These are phyloP conservation scores for Entomophthora muscae DNA, from an alignment of 371 early-diverging fungal species.

Conservation along the genomic window DNA sequence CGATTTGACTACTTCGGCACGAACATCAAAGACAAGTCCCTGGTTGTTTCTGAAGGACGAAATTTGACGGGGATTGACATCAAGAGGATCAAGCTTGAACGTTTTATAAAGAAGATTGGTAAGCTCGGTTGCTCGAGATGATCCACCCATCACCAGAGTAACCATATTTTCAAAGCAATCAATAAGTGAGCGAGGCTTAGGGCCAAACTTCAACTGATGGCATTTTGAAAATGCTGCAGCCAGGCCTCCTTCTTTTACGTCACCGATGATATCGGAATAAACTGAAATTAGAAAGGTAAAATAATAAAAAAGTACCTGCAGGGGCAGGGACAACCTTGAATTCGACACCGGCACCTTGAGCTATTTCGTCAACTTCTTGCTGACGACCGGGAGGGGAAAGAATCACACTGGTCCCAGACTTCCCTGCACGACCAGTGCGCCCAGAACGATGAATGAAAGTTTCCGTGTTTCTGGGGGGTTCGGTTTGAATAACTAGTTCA, in stretches of 20 bases:
- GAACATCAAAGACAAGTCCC: constrained; percentile 3
- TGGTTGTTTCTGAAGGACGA: neutral
- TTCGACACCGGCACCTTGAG: neutral
- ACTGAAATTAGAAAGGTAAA: neutral
- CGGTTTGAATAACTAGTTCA: constrained; percentile 92
- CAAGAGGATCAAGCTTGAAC: constrained; percentile 1
- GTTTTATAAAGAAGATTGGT: neutral
- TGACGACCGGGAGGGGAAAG: constrained; percentile 51
- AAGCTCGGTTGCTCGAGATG: neutral
- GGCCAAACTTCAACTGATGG: neutral
- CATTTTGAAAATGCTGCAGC: neutral
- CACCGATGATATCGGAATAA: neutral
- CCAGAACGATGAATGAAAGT: constrained; percentile 94
- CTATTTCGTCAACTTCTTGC: neutral
- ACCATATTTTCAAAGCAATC: neutral
- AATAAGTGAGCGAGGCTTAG: neutral
- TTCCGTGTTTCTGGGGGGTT: constrained; percentile 86
- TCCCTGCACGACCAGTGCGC: constrained; percentile 95
- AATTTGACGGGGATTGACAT: neutral
- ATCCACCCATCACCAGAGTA: neutral
- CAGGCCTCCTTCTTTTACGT: neutral
- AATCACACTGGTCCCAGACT: constrained; percentile 76
- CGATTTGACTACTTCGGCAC: neutral
- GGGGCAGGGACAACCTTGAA: neutral
- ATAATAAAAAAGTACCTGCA: neutral